Percentiles rank a stretch among this genome's conserved stretches.
phyloP scores from a whole-genome alignment of 2,329 filamentous ascomycete species.

The Verticillium nubilum region DNA sequence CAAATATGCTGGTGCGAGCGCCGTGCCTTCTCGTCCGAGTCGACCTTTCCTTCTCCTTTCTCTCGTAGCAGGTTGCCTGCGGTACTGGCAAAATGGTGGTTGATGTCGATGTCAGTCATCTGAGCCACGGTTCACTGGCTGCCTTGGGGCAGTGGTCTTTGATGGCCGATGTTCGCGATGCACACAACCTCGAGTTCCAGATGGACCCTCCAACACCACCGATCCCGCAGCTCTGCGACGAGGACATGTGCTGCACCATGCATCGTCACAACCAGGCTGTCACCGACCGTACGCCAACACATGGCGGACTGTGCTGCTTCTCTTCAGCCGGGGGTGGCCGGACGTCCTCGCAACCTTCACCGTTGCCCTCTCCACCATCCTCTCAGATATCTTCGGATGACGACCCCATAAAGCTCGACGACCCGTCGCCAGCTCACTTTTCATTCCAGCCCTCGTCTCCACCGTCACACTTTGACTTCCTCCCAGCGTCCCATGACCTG shows the following conservation, averaged over 20 bases:
- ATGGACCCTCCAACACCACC: conserved; percentile 3
- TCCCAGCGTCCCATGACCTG: not conserved
- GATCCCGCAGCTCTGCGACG: not conserved
- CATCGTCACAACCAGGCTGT: not conserved
- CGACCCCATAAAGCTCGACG: not conserved
- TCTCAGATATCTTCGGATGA: not conserved
- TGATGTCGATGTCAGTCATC: conserved; percentile 4
- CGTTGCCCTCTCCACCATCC: not conserved
- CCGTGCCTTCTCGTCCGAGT: not conserved
- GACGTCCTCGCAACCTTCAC: conserved; percentile 4
- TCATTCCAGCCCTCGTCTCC: not conserved
- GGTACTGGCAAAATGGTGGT: not conserved
- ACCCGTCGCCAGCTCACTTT: not conserved
- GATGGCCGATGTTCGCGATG: not conserved
- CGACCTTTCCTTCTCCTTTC: not conserved
- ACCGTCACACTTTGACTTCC: conserved; percentile 3
- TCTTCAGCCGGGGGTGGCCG: not conserved
- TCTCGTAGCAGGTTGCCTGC: not conserved
- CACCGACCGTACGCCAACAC: not conserved
- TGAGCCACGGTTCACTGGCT: conserved; percentile 5
- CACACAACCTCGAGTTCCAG: not conserved
- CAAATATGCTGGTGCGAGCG: not conserved
- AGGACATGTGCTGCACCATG: not conserved
- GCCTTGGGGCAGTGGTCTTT: conserved; percentile 7
- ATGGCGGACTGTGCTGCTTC: not conserved